Percentiles rank a stretch among this genome's conserved stretches.
phyloP scores from a whole-genome alignment of 768 basidiomycete species.

The Xanthoconium purpureum region DNA sequence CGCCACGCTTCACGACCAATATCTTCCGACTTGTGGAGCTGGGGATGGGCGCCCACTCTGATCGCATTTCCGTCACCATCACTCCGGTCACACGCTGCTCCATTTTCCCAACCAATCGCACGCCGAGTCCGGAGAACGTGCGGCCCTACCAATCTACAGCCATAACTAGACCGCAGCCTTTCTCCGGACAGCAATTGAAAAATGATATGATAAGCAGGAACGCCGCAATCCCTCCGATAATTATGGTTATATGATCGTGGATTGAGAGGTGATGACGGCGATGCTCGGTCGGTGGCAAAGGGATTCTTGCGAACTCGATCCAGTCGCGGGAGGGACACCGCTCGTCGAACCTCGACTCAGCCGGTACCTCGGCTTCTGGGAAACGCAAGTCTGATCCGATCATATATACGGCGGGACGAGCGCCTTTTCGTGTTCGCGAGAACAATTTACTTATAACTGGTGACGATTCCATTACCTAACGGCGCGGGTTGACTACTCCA shows the following conservation, averaged over 20 bases:
- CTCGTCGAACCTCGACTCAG: too few relatives aligned
- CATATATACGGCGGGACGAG: background rate
- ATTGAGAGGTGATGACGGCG: conserved; percentile 12
- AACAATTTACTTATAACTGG: background rate
- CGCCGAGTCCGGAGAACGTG: background rate
- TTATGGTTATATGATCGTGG: conserved; percentile 6
- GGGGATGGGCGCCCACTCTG: too few relatives aligned
- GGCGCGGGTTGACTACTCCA: background rate
- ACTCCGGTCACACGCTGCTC: too few relatives aligned
- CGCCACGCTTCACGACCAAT: too few relatives aligned
- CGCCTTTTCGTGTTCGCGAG: background rate
- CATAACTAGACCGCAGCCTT: background rate
- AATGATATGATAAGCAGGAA: background rate
- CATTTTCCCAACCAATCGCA: background rate
- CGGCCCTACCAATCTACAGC: too few relatives aligned
- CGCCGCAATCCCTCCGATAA: background rate
- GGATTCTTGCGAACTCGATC: background rate
- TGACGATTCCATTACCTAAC: conserved; percentile 12
- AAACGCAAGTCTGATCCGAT: background rate
- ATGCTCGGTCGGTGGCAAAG: background rate
- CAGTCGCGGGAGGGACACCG: background rate
- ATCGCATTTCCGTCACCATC: too few relatives aligned
- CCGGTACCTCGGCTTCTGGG: too few relatives aligned
- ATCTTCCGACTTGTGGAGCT: too few relatives aligned
- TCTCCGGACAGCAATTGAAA: background rate